Conservation (phyloP, 306 rosid species). For the Glycyrrhiza uralensis region DNA sequence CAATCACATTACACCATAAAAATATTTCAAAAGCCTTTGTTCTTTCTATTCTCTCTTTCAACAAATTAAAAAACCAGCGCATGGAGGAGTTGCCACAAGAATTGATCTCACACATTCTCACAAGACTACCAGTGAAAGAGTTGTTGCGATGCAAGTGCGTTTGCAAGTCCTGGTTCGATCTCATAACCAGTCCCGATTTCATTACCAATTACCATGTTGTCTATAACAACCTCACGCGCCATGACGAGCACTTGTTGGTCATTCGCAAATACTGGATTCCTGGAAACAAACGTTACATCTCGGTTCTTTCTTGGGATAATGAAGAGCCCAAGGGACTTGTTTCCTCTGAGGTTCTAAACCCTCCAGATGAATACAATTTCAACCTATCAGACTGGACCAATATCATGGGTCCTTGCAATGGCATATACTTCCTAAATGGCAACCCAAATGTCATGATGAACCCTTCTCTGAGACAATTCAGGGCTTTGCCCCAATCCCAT, state of each 20-base stretch:
- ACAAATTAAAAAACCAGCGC: too few relatives aligned
- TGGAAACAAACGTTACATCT: conserved; percentile 12
- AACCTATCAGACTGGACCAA: conserved; percentile 31
- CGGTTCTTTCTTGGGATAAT: too few relatives aligned
- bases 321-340: too few relatives aligned
- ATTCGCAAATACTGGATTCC: conserved; percentile 22
- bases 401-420: conserved; percentile 34
- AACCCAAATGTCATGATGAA: conserved; percentile 28
- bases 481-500: conserved; percentile 15
- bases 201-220: not conserved
- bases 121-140: conserved; percentile 12
- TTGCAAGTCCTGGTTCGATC: conserved; percentile 29
- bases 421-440: conserved; percentile 23
- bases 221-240: conserved; percentile 8
- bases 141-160: conserved; percentile 4
- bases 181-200: conserved; percentile 17
- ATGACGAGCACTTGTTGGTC: conserved; percentile 11
- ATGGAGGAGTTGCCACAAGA: conserved; percentile 28
- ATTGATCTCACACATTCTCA: conserved; percentile 24
- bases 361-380: conserved; percentile 12
- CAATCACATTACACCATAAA: too few relatives aligned
- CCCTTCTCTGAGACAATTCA: conserved; percentile 20
- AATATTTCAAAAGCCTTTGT: too few relatives aligned
- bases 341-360: not conserved
- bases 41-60: too few relatives aligned